Base-by-base conservation (phyloP, 169 alveolate species). In the Plasmodium ovale region DNA sequence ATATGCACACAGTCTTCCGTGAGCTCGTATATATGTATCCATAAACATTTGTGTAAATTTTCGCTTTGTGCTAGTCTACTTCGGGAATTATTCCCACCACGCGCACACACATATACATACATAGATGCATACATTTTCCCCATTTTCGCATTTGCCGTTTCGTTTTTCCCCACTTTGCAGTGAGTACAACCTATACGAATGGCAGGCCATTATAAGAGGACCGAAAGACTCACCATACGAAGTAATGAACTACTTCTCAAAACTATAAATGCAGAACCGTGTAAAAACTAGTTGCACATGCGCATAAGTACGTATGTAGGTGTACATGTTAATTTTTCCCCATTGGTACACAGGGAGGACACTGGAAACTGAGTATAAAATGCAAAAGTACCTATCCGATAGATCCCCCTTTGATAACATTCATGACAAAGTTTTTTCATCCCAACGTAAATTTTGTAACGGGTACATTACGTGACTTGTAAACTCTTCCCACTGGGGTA, bases 401-500 rank as follows among this genome's bases (percentile, higher is more conserved):
- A 10, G 88, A 94, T 42, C 99, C 99, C 10, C 99, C 99, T 2
- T 87, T 94, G 85, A 97, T 97, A 27, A 92, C 94, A 53, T 97
- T 98, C 87, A 60, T 95, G 16, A 98, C 99, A 31, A 97, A 96
- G 87, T 96, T 98, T 33, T 98, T 97, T 89, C 99, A 98, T 94
- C 99, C 99, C 7, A 98, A 98, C 92, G 96, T 98, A 5, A 97
- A 98, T 92, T 97, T 97, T 92, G 92, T 91, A 72, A 97, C 99
- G 29, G 99, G 98, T 96, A 68, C 16, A 93, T 14, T n/a, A 47
- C 19, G 12, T 47, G 16, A 5, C 16, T 14, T 14, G 16, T 47
- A 49, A 47, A 2, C 2, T 49, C 58, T 25, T 31, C 25, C 19
- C 19, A 16, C 14, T 16, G 59, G 14, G 16, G n/a, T 56, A 56